These are phyloP conservation scores for Pseudomicrostroma phylloplanum DNA, from an alignment of 1,284 basidiomycete species.

Conservation along the genomic window DNA sequence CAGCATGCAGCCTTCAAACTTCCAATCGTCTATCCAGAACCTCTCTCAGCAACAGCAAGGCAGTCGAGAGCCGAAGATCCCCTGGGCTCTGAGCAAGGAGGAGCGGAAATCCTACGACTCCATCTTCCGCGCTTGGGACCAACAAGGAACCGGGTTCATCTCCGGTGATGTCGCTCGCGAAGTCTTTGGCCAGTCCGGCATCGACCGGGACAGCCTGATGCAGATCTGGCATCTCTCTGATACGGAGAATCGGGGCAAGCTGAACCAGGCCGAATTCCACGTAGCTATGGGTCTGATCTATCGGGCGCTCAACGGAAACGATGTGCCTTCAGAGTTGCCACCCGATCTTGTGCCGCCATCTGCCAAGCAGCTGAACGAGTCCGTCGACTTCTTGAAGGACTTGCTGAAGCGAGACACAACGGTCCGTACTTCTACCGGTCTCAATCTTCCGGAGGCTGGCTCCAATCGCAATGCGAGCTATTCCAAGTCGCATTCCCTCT, in stretches of 20 bases:
- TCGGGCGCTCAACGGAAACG: conserved; percentile 73
- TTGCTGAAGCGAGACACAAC: conserved; percentile 74
- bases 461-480: conserved; percentile 51
- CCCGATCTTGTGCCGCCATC: conserved; percentile 88
- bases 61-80: conserved; percentile 66
- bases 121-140: conserved; percentile 95
- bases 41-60: conserved; percentile 62
- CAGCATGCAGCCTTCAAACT: conserved; percentile 46
- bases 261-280: conserved; percentile 90
- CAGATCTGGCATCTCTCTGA: conserved; percentile 68
- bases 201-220: conserved; percentile 82
- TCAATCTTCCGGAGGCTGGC: conserved; percentile 48
- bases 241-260: conserved; percentile 47
- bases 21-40: conserved; percentile 43
- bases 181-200: conserved; percentile 88
- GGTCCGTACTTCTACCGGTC: conserved; percentile 53
- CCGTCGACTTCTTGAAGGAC: conserved; percentile 84
- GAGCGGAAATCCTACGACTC: conserved; percentile 97
- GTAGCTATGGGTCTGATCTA: conserved; percentile 98
- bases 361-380: conserved; percentile 78
- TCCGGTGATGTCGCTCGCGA: conserved; percentile 77
- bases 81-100: conserved; percentile 79
- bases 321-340: conserved; percentile 78
- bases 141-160: conserved; percentile 76
- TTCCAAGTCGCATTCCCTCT: conserved; percentile 66